These are phyloP conservation scores for Blastobotrys illinoisensis DNA, from an alignment of 1,139 yeast genomes.

Conservation along the genomic window DNA sequence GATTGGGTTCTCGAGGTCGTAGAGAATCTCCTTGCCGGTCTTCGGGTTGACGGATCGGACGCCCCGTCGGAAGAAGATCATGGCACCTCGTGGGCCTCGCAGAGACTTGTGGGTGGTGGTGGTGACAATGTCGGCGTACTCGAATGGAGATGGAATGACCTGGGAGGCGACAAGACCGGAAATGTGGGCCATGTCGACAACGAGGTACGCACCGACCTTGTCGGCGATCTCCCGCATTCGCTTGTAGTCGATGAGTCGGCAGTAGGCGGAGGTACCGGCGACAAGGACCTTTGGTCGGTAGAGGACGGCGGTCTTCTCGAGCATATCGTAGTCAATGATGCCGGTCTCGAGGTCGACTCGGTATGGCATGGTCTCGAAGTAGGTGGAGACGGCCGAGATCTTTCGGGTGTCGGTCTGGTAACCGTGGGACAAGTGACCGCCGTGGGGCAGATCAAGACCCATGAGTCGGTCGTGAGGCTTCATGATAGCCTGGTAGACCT, in stretches of 20 bases:
- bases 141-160: constrained; percentile 89
- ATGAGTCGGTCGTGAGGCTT: constrained; percentile 88
- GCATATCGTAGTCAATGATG: constrained; percentile 81
- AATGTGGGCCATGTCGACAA: constrained; percentile 95
- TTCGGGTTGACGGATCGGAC: constrained; percentile 69
- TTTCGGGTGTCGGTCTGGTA: constrained; percentile 86
- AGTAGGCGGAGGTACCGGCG: constrained; percentile 96
- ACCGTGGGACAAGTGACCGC: constrained; percentile 96
- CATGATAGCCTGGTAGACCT: constrained; percentile 87
- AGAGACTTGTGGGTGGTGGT: constrained; percentile 96
- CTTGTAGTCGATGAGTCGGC: constrained; percentile 84
- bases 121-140: constrained; percentile 90
- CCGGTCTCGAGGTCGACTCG: constrained; percentile 82
- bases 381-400: constrained; percentile 85
- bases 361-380: constrained; percentile 97
- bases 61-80: constrained; percentile 93
- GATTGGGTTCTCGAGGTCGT: constrained; percentile 83
- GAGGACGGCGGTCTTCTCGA: constrained; percentile 74
- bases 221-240: constrained; percentile 88
- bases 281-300: constrained; percentile 93
- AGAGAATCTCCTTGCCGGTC: constrained; percentile 80
- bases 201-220: constrained; percentile 85
- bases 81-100: constrained; percentile 98
- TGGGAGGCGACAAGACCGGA: constrained; percentile 93
- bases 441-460: constrained; percentile 97